These are phyloP conservation scores for Amoebophrya sp. DNA, from an alignment of 169 alveolate species.

Conservation along the genomic window DNA sequence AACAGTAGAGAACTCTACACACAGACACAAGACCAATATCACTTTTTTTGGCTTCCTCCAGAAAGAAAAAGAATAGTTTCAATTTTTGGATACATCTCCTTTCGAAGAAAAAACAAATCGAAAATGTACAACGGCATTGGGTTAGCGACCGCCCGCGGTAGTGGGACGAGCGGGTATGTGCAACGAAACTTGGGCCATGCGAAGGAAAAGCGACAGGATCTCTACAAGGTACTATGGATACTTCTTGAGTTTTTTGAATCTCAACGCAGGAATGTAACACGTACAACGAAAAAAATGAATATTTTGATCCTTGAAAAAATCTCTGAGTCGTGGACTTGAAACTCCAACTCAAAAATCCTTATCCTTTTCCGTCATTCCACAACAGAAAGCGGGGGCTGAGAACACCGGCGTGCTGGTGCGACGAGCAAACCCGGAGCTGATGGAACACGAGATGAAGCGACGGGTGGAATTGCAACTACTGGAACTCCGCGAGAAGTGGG, in stretches of 20 bases:
- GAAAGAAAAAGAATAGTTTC: too few relatives aligned
- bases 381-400: neutral
- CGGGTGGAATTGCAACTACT: neutral
- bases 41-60: too few relatives aligned
- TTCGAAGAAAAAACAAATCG: too few relatives aligned
- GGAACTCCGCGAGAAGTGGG: neutral
- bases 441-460: neutral
- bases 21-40: too few relatives aligned
- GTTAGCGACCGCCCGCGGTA: constrained; percentile 7
- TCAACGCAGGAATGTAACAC: too few relatives aligned
- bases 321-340: too few relatives aligned
- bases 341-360: too few relatives aligned
- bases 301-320: too few relatives aligned
- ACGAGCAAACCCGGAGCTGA: neutral
- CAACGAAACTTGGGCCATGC: neutral
- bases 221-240: neutral
- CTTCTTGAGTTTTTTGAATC: neutral
- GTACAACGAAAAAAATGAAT: too few relatives aligned
- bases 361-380: too few relatives aligned
- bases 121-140: constrained; percentile 13
- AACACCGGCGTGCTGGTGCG: neutral
- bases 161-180: constrained; percentile 6
- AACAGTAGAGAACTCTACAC: too few relatives aligned
- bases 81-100: too few relatives aligned
- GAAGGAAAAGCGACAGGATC: neutral